Percentiles rank a stretch among this genome's conserved stretches.
These are phyloP conservation scores for Solanum etuberosum DNA, from an alignment of 257 asterid genomes.

Conservation along the genomic window DNA sequence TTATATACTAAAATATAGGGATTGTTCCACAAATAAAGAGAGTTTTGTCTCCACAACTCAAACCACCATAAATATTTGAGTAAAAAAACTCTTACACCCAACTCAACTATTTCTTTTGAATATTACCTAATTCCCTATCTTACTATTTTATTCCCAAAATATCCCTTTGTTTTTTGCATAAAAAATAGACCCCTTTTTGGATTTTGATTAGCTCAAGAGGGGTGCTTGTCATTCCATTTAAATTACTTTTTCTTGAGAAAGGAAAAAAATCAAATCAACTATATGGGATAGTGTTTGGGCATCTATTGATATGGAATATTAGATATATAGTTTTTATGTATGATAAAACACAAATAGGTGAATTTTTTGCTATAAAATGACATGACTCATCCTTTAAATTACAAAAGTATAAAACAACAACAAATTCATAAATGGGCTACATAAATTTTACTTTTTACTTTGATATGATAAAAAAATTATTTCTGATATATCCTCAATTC, in stretches of 20 bases:
- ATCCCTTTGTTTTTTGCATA: not conserved
- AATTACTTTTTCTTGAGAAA: not conserved
- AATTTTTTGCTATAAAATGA: not conserved
- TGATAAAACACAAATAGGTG: not conserved
- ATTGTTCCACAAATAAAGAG: not conserved
- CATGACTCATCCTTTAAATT: too few species aligned
- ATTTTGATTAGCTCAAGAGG: not conserved
- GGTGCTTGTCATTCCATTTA: not conserved
- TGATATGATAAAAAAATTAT: too few species aligned
- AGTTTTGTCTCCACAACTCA: slow-evolving; percentile 9
- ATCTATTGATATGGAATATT: not conserved
- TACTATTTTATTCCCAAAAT: not conserved
- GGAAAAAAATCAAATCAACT: not conserved
- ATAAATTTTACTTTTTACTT: too few species aligned
- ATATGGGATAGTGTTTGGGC: not conserved
- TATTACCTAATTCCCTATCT: not conserved
- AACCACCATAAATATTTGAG: slow-evolving; percentile 4
- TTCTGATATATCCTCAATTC: too few species aligned
- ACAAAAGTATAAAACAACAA: too few species aligned
- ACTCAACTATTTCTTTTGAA: not conserved
- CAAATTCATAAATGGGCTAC: too few species aligned
- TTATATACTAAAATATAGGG: not conserved
- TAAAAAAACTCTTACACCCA: not conserved
- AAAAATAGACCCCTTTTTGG: not conserved
- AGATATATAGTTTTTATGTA: not conserved